Base-by-base conservation (phyloP, 2,329 filamentous ascomycete genomes). In the Massarina eburnea region DNA sequence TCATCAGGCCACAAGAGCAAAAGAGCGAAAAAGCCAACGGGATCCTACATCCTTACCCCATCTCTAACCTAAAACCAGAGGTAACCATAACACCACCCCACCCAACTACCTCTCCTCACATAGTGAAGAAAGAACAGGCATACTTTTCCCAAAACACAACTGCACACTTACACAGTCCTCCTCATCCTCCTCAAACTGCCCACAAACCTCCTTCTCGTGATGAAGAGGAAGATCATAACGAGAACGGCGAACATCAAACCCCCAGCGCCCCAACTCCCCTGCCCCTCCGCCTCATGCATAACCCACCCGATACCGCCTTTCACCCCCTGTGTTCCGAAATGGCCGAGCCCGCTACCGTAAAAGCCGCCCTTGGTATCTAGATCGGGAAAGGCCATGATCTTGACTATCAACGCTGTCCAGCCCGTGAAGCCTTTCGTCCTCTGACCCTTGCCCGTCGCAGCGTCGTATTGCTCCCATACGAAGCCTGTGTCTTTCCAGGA, bases 401-500 rank as follows among this genome's bases (percentile, higher is more conserved):
- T 95, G 43, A 96, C 90, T 41, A 96, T 88, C 68, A 96, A 75
- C 68, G 89, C 94, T 24, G 91, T 96, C 91, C 92, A 96, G 40
- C 92, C 91, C 0, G 91, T 95, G 67, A 96, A 96, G 71, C 96
- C 91, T 76, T 95, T 90, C 4, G 90, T 96, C 41, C 92, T 82
- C 76, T 96, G 91, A 18, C 92, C 91, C 40, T 81, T 80, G 38
- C 92, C 91, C 3, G 88, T 94, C 57, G 95, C 89, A 0, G 91
- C 89, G 70, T 95, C 88, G 71, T 96, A 97, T 74, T 96, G 91
- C 73, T 97, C 91, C 91, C 91, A 97, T 0, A 90, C 90, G 66
- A 96, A 96, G n/a, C 91, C 91, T 0, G 92, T 97, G 65, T 88
- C 81, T 64, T 84, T 76, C 90, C 91, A 97, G 64, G 85, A 85